These are phyloP conservation scores for Phenoliferia sp. DNA, from an alignment of 1,284 basidiomycete species.

Conservation along the genomic window DNA sequence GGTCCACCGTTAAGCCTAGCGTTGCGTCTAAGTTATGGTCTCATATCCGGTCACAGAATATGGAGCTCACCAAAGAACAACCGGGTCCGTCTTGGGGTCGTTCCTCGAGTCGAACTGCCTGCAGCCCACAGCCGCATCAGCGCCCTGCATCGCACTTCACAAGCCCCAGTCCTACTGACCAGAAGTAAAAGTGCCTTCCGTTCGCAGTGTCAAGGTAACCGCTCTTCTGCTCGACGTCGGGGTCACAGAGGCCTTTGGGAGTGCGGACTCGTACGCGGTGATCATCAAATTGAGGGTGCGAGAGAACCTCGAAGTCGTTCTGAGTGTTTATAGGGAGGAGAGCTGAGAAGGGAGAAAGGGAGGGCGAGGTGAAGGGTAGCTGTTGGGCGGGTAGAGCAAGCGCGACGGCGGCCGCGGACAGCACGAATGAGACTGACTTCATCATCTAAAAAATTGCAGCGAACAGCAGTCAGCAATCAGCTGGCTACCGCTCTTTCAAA, in stretches of 20 bases:
- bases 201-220: constrained; percentile 26
- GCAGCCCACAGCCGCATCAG: no score
- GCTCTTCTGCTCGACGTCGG: constrained; percentile 33
- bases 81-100: constrained; percentile 42
- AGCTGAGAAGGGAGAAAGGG: background rate
- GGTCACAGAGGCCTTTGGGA: constrained; percentile 40
- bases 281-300: background rate
- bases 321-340: background rate
- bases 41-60: no score
- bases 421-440: background rate
- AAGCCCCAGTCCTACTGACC: no score
- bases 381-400: background rate
- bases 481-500: no score
- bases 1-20: constrained; percentile 32
- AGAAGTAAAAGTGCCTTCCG: constrained; percentile 41
- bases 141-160: no score
- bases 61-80: constrained; percentile 41
- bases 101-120: constrained; percentile 42
- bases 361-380: constrained; percentile 1
- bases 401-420: background rate
- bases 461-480: no score
- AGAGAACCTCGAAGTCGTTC: constrained; percentile 2
- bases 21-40: no score
- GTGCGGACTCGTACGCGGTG: constrained; percentile 24
- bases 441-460: no score